Evolutionary conservation across 768 basidiomycete genomes (phyloP).

Genomic region (Tubosaeta brunneosetosa): DNA sequence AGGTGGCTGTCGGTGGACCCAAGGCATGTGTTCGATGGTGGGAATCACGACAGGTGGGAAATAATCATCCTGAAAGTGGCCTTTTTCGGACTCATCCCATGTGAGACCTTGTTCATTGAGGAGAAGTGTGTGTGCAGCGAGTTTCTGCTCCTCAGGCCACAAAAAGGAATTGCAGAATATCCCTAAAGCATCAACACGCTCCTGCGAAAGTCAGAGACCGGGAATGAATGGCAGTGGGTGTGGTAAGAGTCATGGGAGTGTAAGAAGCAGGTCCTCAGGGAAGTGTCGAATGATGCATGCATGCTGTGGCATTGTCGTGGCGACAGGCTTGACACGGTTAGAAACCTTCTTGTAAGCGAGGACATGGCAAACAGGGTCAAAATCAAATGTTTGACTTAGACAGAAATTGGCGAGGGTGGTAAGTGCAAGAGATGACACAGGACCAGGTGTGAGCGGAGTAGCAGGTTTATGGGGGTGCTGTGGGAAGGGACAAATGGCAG

Average conservation of each 20-base stretch:
- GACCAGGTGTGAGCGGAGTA: not conserved
- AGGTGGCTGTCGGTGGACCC: slow-evolving; percentile 27
- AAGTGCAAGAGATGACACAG: not conserved
- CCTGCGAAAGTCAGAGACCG: not conserved
- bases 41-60: slow-evolving; percentile 34
- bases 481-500: not conserved
- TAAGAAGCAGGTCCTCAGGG: slow-evolving; percentile 32
- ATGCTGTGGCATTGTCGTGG: slow-evolving; percentile 26
- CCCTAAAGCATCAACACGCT: not conserved
- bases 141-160: slow-evolving; percentile 1
- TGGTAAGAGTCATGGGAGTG: slow-evolving; percentile 12
- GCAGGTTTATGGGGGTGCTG: not conserved
- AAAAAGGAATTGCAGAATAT: not conserved
- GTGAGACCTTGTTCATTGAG: slow-evolving; percentile 34
- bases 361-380: not conserved
- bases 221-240: slow-evolving; percentile 1
- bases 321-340: slow-evolving; percentile 30
- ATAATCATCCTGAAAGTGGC: slow-evolving; percentile 30
- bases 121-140: slow-evolving; percentile 22
- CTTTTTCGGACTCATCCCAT: slow-evolving; percentile 36
- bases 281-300: slow-evolving; percentile 27
- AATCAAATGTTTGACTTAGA: not conserved
- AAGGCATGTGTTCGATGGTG: slow-evolving; percentile 33
- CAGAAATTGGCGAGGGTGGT: not conserved
- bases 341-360: slow-evolving; percentile 33